phyloP scores from a whole-genome alignment of 345 rosid genomes.

The Moricandia arvensis region DNA sequence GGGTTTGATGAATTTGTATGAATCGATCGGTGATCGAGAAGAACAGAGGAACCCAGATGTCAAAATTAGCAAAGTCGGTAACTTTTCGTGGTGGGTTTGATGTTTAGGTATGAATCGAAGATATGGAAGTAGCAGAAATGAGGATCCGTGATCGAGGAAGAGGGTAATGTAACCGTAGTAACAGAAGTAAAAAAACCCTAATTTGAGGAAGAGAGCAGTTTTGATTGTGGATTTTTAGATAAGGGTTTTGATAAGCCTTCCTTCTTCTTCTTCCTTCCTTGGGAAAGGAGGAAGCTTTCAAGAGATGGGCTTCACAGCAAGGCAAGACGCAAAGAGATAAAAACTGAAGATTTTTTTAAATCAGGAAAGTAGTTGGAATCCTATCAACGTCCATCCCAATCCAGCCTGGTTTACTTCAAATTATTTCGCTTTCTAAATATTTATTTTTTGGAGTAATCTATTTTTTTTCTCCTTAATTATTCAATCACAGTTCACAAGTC shows the following conservation, averaged over 20 bases:
- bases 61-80: neutral
- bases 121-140: no score
- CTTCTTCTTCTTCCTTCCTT: slow-evolving; percentile 16
- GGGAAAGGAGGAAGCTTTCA: neutral
- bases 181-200: slow-evolving; percentile 2
- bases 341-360: neutral
- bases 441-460: neutral
- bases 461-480: neutral
- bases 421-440: neutral
- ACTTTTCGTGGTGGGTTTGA: neutral
- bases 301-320: slow-evolving; percentile 14
- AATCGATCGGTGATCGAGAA: slow-evolving; percentile 9
- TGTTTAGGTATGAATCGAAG: neutral
- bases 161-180: slow-evolving; percentile 27
- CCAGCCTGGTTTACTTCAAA: slow-evolving; percentile 36
- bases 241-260: slow-evolving; percentile 32
- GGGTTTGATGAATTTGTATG: neutral
- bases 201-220: neutral
- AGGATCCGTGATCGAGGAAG: neutral
- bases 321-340: neutral
- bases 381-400: slow-evolving; percentile 27
- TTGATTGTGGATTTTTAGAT: neutral
- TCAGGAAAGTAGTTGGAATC: slow-evolving; percentile 27
- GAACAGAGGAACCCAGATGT: neutral
- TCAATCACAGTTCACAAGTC: neutral